phyloP scores from a whole-genome alignment of 305 asterid species.

The Lippia alba region DNA sequence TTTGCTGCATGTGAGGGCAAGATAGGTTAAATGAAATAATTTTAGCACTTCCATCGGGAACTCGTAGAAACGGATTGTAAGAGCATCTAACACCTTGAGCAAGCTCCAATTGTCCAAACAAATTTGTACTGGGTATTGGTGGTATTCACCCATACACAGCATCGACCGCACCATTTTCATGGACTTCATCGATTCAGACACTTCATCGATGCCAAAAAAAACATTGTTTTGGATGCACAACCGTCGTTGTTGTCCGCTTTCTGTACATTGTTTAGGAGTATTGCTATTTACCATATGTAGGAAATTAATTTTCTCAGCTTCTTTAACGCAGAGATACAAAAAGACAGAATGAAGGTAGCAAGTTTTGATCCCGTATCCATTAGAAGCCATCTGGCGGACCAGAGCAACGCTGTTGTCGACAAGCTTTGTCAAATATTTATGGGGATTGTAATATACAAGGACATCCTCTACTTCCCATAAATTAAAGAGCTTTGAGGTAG shows the following conservation, averaged over 20 bases:
- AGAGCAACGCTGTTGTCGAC: neutral
- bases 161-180: neutral
- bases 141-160: neutral
- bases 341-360: neutral
- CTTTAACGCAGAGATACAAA: neutral
- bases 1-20: neutral
- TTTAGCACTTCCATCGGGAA: no score
- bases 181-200: neutral
- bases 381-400: neutral
- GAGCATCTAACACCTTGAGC: neutral
- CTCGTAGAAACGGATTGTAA: neutral
- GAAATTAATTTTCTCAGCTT: neutral
- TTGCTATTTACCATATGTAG: neutral
- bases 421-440: neutral
- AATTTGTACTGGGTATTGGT: neutral
- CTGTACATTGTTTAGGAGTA: neutral
- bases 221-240: neutral
- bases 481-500: conserved; percentile 13
- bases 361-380: neutral
- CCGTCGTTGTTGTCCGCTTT: neutral
- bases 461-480: conserved; percentile 37
- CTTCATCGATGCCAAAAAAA: neutral
- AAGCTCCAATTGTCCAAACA: no score
- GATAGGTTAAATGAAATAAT: neutral
- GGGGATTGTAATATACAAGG: neutral